phyloP scores from a whole-genome alignment of 768 basidiomycete species.

The Chalciporus chontae region DNA sequence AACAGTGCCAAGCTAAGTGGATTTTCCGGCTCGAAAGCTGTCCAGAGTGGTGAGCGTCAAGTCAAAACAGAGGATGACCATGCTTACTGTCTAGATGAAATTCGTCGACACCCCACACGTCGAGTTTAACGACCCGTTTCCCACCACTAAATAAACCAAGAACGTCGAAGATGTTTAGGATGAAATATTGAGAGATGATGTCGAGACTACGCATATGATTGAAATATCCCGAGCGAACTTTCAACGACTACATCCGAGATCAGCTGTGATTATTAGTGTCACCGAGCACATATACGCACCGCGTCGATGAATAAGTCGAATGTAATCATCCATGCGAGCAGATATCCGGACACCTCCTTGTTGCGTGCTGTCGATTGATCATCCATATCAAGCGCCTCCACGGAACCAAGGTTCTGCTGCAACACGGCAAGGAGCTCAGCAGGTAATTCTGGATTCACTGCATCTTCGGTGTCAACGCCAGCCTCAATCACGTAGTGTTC shows the following conservation, averaged over 20 bases:
- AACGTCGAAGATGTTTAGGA: slow-evolving; percentile 67
- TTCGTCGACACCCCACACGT: slow-evolving; percentile 81
- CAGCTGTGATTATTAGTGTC: neutral
- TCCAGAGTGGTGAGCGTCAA: neutral
- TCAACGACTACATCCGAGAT: slow-evolving; percentile 61
- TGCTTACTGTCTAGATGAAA: slow-evolving; percentile 70
- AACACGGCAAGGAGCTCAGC: slow-evolving; percentile 63
- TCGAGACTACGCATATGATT: slow-evolving; percentile 76
- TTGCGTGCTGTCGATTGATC: slow-evolving; percentile 34
- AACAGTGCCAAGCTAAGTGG: slow-evolving; percentile 57
- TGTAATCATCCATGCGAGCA: slow-evolving; percentile 88
- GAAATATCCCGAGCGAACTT: slow-evolving; percentile 80
- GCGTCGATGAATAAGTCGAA: slow-evolving; percentile 83
- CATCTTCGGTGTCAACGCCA: slow-evolving; percentile 67
- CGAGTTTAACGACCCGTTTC: slow-evolving; percentile 72
- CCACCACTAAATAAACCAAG: slow-evolving; percentile 66
- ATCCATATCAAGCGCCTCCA: slow-evolving; percentile 37
- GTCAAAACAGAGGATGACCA: neutral
- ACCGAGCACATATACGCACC: slow-evolving; percentile 43
- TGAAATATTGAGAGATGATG: slow-evolving; percentile 59
- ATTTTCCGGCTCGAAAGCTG: slow-evolving; percentile 58
- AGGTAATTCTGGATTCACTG: slow-evolving; percentile 56
- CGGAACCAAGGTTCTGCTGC: slow-evolving; percentile 41
- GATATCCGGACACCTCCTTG: slow-evolving; percentile 54
- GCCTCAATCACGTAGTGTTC: slow-evolving; percentile 85